phyloP scores from a whole-genome alignment of 31 red algal genomes.

The Asparagopsis taxiformis region DNA sequence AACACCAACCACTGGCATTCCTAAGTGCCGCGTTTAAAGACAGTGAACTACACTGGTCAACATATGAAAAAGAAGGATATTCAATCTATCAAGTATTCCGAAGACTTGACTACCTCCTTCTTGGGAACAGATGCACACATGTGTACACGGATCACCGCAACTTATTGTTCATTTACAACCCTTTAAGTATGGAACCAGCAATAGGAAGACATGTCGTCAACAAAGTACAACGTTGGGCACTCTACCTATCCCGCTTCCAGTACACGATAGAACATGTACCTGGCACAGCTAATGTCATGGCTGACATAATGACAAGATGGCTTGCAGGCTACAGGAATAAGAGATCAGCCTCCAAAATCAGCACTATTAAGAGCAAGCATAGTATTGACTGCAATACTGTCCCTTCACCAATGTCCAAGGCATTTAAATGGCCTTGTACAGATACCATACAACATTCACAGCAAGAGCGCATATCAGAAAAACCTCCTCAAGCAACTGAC shows the following conservation, averaged over 20 bases:
- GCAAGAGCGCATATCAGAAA: no score
- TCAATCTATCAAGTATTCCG: neutral
- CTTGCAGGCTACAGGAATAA: no score
- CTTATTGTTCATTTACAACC: neutral
- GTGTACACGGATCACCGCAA: neutral
- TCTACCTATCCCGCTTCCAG: no score
- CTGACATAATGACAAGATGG: neutral
- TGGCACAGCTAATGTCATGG: neutral
- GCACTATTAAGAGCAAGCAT: no score
- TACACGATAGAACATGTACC: constrained; percentile 1
- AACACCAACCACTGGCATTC: constrained; percentile 17
- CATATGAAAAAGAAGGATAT: neutral
- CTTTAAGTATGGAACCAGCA: no score
- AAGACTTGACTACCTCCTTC: neutral
- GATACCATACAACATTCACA: neutral
- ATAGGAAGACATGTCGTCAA: no score
- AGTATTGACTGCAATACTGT: no score
- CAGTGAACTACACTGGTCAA: neutral
- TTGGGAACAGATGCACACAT: neutral
- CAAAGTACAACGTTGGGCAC: no score
- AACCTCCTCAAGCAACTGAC: no score
- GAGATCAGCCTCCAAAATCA: no score
- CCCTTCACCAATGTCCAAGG: neutral
- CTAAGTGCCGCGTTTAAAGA: constrained; percentile 4
- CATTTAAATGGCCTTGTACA: neutral